Base-by-base conservation (phyloP, 1,139 yeast species). In the Geotrichum macrosporum region DNA sequence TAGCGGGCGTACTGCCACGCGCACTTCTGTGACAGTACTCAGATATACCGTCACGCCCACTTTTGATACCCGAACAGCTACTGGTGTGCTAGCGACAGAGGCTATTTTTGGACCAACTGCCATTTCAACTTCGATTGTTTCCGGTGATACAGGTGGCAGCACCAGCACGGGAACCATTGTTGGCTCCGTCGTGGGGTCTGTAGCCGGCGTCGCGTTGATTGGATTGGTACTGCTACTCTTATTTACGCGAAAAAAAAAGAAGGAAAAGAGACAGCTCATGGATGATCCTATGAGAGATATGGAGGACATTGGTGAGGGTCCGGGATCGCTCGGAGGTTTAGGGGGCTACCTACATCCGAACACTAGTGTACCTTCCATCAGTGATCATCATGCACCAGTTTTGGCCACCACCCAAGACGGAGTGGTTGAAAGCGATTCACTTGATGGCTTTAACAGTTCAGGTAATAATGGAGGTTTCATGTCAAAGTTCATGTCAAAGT, bases 121-220 rank as follows among this genome's bases (percentile, higher is more conserved):
- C 9, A 35, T 30, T 13, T 32, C 46, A 1, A 35, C 45, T 5
- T 35, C 47, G 9, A 16, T 24, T 9, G 35, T 43, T 12, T 19
- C 35, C 18, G 32, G 44, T 16, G 43, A 31, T n/a, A 21, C 36
- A 18, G 21, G 41, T 27, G 32, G 48, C n/a, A 33, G 48, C 15
- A 16, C 22, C 15, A 16, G 20, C 15, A 39, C 52, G 3, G 68
- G 70, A 2, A 60, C 69, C 0, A 67, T 73, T 42, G 76, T 74
- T 0, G 77, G 76, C 1, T 65, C 73, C 4, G 69, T 71, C 2
- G 68, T 73, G 26, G 77, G 77, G 3, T 59, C 71, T 2, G 62
- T 71, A 12, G 58, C 65, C n/a, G 77, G 74, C 1, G 54, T 65
- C 1, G 56, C 65, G 0, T 34, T 69, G 0, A 51, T 64, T 0